phyloP scores from a whole-genome alignment of 768 basidiomycete genomes.

The Collybia nuda region DNA sequence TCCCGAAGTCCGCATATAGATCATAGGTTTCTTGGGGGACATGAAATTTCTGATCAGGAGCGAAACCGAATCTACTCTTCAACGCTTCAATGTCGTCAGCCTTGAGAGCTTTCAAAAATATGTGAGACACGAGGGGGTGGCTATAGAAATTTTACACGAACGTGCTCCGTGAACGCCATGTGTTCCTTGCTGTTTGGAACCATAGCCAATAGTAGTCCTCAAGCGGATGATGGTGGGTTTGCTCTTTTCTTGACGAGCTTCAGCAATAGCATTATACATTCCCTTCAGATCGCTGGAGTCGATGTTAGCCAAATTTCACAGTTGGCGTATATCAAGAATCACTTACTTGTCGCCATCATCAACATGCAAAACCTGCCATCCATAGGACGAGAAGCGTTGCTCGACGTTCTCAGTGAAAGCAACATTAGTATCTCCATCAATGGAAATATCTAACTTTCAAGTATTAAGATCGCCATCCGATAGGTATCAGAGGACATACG shows the following conservation, averaged over 20 bases:
- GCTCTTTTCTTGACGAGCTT: constrained; percentile 70
- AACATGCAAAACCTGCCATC: constrained; percentile 91
- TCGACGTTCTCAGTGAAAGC: constrained; percentile 95
- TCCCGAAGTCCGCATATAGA: constrained; percentile 62
- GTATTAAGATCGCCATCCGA: constrained; percentile 7
- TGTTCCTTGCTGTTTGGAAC: constrained; percentile 90
- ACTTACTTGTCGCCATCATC: constrained; percentile 75
- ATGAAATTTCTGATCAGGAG: constrained; percentile 73
- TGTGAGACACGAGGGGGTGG: background rate
- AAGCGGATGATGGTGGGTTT: constrained; percentile 89
- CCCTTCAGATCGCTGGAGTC: constrained; percentile 63
- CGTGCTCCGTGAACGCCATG: constrained; percentile 94
- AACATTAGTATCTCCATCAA: constrained; percentile 89
- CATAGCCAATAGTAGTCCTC: constrained; percentile 90
- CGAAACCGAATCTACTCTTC: constrained; percentile 84
- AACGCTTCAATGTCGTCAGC: constrained; percentile 83
- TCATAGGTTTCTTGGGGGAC: constrained; percentile 75
- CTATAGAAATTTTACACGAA: constrained; percentile 42
- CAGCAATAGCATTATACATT: constrained; percentile 77
- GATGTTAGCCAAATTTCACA: background rate
- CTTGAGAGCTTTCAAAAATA: constrained; percentile 67
- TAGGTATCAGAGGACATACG: constrained; percentile 49
- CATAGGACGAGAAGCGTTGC: constrained; percentile 86
- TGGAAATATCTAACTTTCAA: constrained; percentile 75
- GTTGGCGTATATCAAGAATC: background rate